These are phyloP conservation scores for Teratosphaeria nubilosa DNA, from an alignment of 2,329 filamentous ascomycete species.

Conservation along the genomic window DNA sequence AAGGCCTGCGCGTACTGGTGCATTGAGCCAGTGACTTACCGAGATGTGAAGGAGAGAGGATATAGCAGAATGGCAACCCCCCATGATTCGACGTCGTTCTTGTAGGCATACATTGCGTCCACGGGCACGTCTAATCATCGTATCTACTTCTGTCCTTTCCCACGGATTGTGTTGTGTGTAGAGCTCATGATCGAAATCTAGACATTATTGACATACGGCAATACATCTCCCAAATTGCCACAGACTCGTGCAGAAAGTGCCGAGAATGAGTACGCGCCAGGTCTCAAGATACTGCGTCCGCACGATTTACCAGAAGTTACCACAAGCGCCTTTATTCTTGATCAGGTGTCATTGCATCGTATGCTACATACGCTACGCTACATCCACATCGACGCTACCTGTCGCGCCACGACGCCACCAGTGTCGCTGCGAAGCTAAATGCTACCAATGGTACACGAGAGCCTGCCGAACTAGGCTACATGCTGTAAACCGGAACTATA, in stretches of 20 bases:
- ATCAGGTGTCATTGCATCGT: background rate
- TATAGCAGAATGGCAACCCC: too few relatives aligned
- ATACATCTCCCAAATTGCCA: too few relatives aligned
- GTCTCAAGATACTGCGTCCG: too few relatives aligned
- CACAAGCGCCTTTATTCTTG: background rate
- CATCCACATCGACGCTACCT: background rate
- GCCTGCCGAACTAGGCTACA: background rate
- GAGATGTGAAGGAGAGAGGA: too few relatives aligned
- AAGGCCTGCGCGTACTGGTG: background rate
- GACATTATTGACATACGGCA: too few relatives aligned
- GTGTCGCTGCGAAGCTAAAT: background rate
- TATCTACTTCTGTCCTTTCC: too few relatives aligned
- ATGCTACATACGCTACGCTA: background rate
- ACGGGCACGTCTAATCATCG: too few relatives aligned
- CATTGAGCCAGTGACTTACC: background rate
- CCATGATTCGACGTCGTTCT: background rate
- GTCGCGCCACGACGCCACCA: background rate
- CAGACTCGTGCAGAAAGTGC: too few relatives aligned
- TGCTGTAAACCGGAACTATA: background rate
- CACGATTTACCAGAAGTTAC: too few relatives aligned
- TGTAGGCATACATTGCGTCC: background rate
- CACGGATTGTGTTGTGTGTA: too few relatives aligned
- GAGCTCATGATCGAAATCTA: too few relatives aligned
- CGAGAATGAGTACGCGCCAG: too few relatives aligned
- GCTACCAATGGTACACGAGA: background rate